Evolutionary conservation across 306 rosid genomes (phyloP), one percentile per base, ranked within the genome.

Genomic region (Abrus precatorius): DNA sequence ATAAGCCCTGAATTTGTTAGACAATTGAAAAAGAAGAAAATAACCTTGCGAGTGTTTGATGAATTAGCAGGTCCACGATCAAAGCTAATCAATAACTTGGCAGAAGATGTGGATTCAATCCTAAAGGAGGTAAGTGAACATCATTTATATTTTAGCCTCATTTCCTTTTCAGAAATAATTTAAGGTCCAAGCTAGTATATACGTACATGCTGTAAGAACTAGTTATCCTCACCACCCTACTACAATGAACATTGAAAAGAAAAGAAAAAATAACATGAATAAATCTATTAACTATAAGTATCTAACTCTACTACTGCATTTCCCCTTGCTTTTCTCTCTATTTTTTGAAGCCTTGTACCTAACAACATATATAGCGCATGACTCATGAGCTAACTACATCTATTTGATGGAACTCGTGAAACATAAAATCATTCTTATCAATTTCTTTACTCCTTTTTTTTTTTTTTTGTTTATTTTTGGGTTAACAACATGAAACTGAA

Each of bases 1-100:
- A 36, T 69, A 27, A 5, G 48, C 6, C 1, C 34, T 70, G 10
- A 27, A 27, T 9, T 38, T 49, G 3, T 11, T 9, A 32, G 13
- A 32, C 34, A 79, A 10, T 9, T 0, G 14, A 5, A 6, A 50
- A 33, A 54, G 20, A 20, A 20, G 20, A 27, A 79, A 34, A 3
- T 60, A 14, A 80, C 47, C 49, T 41, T 32, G 32, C 7, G 0
- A 59, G 9, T 69, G 50, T 33, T 59, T 77, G 50, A 50, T 80
- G 65, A 61, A 65, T 85, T 76, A 66, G 76, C 73, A 85, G 93
- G 79, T 33, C 29, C 82, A 79, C 55, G 78, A 14, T 72, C 86
- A 55, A 73, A 81, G 63, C 55, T 78, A 52, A 75, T 75, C 34
- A 64, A 61, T 54, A 41, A 81, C 79, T 56, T 72, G 45, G 80